Evolutionary conservation across 176 grass and related monocot species (phyloP).

Genomic region (Saccharum officinarum): DNA sequence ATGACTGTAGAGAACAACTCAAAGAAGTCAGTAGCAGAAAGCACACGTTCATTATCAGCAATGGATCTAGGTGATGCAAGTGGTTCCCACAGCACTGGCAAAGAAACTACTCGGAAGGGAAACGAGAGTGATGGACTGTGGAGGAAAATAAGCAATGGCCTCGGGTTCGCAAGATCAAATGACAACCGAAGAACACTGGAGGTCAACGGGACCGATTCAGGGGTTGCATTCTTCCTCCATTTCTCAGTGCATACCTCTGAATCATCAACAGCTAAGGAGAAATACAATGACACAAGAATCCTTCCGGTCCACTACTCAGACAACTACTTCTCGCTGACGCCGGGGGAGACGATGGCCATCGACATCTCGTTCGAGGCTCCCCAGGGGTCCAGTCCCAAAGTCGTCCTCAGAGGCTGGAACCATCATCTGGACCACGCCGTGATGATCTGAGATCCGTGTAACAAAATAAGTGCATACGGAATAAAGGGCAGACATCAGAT

Average conservation of each 20-base stretch:
- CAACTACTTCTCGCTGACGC: constrained; percentile 82
- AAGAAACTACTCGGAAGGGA: constrained; percentile 14
- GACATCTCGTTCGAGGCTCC: constrained; percentile 75
- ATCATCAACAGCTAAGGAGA: constrained; percentile 19
- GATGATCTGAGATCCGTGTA: constrained; percentile 45
- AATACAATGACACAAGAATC: constrained; percentile 77
- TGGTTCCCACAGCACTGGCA: neutral
- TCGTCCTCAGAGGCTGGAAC: constrained; percentile 85
- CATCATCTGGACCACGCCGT: constrained; percentile 50
- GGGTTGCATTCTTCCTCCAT: constrained; percentile 89
- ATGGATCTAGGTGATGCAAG: constrained; percentile 14
- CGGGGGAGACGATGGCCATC: constrained; percentile 66
- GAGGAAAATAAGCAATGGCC: constrained; percentile 42
- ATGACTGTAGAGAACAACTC: constrained; percentile 74
- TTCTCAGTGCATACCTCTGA: constrained; percentile 74
- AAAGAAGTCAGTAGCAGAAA: constrained; percentile 41
- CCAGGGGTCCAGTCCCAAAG: constrained; percentile 47
- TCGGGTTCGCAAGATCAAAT: constrained; percentile 15
- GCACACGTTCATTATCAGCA: neutral
- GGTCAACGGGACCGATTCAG: constrained; percentile 62
- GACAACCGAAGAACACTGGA: constrained; percentile 24
- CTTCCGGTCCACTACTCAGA: constrained; percentile 93
- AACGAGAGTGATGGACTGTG: constrained; percentile 35
- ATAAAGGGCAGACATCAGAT: constrained; percentile 24
- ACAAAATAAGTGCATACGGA: neutral